Evolutionary conservation across 225 moss, liverwort and hornwort genomes (phyloP).

Genomic region (Takakia lepidozioides): DNA sequence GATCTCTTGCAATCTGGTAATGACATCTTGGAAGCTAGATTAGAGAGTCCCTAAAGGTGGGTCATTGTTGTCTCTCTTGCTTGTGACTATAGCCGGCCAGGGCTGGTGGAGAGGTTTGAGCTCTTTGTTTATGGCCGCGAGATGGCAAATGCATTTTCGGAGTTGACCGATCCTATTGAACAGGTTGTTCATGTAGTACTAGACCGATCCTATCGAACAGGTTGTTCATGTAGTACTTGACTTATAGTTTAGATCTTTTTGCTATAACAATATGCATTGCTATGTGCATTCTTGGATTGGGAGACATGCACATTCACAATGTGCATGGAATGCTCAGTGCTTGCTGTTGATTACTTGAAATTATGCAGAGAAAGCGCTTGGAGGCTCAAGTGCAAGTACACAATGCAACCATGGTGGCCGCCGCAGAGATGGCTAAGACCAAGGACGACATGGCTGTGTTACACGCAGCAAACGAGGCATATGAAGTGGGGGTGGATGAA

Average conservation of each 20-base stretch:
- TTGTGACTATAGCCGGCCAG: constrained; percentile 53
- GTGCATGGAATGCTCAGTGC: no score
- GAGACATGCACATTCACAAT: no score
- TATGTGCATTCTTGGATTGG: no score
- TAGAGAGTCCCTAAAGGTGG: no score
- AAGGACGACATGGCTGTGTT: constrained; percentile 65
- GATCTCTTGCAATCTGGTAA: no score
- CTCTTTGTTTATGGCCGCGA: constrained; percentile 93
- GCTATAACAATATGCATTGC: no score
- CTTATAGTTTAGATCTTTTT: no score
- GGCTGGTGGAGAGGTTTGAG: constrained; percentile 90
- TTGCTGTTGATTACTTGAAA: no score
- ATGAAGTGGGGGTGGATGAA: constrained; percentile 83
- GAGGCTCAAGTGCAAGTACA: constrained; percentile 77
- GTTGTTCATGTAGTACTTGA: no score
- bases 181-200: no score
- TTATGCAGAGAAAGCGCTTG: constrained; percentile 70
- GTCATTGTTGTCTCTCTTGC: neutral
- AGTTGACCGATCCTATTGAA: constrained; percentile 91
- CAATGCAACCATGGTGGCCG: constrained; percentile 62
- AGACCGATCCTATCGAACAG: no score
- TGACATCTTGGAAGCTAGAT: no score
- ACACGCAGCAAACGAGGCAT: constrained; percentile 64
- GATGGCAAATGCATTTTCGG: constrained; percentile 99
- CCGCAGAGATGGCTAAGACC: constrained; percentile 53